These are phyloP conservation scores for Chlorociboria aeruginascens DNA, from an alignment of 495 filamentous ascomycete species.

Conservation along the genomic window DNA sequence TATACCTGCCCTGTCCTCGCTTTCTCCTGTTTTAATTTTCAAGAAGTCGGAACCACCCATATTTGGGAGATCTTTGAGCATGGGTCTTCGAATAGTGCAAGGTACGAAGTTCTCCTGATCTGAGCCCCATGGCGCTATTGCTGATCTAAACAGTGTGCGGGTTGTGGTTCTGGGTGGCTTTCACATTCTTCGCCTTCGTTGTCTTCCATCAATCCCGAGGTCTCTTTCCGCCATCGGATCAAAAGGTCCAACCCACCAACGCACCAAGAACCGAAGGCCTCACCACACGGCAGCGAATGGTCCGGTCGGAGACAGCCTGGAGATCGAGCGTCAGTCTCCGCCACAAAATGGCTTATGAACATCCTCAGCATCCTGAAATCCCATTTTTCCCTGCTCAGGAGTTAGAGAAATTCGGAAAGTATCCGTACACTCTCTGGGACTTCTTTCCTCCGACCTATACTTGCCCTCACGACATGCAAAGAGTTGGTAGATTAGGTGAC, in stretches of 20 bases:
- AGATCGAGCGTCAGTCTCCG: conserved; percentile 7
- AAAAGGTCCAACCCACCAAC: neutral
- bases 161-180: conserved; percentile 13
- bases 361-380: conserved; percentile 5
- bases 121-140: neutral
- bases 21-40: too few relatives aligned
- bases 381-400: conserved; percentile 10
- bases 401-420: conserved; percentile 7
- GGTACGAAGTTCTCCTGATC: neutral
- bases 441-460: conserved; percentile 20
- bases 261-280: neutral
- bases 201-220: conserved; percentile 3
- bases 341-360: conserved; percentile 7
- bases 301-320: conserved; percentile 9
- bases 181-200: conserved; percentile 11
- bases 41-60: neutral
- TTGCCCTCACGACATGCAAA: conserved; percentile 24
- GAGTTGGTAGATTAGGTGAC: conserved; percentile 22
- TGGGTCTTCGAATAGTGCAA: conserved; percentile 10
- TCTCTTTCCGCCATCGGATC: neutral
- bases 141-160: conserved; percentile 5
- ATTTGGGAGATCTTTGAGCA: conserved; percentile 1
- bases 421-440: conserved; percentile 24
- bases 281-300: conserved; percentile 10
- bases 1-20: too few relatives aligned